These are phyloP conservation scores for Nymphaea thermarum DNA, from an alignment of 164 flowering plant species.

Conservation along the genomic window DNA sequence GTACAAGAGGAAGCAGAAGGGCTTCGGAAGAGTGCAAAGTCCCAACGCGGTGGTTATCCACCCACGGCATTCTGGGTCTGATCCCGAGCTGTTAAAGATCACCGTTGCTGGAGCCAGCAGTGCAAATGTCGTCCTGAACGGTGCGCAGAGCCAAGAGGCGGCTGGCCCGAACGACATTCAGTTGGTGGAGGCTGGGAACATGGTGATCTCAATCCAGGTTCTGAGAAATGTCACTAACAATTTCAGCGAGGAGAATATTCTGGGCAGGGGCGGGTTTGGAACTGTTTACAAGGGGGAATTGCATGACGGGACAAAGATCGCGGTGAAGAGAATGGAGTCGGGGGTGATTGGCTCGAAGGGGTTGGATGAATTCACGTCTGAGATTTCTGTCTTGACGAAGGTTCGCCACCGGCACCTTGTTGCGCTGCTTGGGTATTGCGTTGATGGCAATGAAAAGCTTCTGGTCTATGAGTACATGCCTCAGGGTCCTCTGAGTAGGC, in stretches of 20 bases:
- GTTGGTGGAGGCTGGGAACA: slow-evolving; percentile 19
- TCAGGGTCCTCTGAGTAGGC: slow-evolving; percentile 38
- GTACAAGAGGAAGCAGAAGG: slow-evolving; percentile 27
- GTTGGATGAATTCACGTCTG: slow-evolving; percentile 36
- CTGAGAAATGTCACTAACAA: slow-evolving; percentile 35
- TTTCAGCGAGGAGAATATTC: slow-evolving; percentile 26
- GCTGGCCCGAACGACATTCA: slow-evolving; percentile 18
- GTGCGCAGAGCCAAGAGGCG: slow-evolving; percentile 17
- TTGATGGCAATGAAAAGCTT: slow-evolving; percentile 32
- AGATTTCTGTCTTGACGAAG: slow-evolving; percentile 38
- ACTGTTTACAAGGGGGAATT: slow-evolving; percentile 40
- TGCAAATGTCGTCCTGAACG: slow-evolving; percentile 13
- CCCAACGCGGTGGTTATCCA: slow-evolving; percentile 46
- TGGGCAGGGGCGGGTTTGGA: slow-evolving; percentile 53
- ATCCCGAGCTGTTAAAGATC: slow-evolving; percentile 45
- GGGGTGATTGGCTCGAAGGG: slow-evolving; percentile 29
- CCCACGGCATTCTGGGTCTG: slow-evolving; percentile 58
- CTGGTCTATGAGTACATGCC: slow-evolving; percentile 52
- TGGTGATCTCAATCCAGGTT: slow-evolving; percentile 28
- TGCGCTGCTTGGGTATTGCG: slow-evolving; percentile 33
- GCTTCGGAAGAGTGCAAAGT: slow-evolving; percentile 32
- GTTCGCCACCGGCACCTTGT: slow-evolving; percentile 51
- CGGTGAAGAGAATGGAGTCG: slow-evolving; percentile 48
- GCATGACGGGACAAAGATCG: slow-evolving; percentile 37
- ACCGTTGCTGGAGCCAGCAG: slow-evolving; percentile 34